Conservation (phyloP, 495 filamentous ascomycete species). For the Hypoxylon cercidicola region DNA sequence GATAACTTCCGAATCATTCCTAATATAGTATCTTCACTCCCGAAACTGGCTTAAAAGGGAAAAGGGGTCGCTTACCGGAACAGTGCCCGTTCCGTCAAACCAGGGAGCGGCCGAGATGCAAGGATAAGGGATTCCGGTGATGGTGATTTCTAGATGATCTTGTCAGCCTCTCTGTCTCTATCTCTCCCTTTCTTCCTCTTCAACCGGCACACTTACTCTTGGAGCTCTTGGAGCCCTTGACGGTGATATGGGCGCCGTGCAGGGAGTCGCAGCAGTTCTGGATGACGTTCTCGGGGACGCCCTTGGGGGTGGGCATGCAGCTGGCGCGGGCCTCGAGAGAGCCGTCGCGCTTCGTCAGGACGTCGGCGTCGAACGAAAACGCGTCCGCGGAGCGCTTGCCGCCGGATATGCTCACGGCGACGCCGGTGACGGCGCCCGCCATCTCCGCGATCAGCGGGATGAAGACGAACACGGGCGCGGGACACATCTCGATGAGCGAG, state of each 20-base stretch:
- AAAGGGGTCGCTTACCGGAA: not conserved
- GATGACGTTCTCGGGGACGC: not conserved
- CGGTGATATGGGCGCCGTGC: not conserved
- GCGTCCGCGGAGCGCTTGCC: not conserved
- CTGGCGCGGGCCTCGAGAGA: not conserved
- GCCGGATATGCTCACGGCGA: not conserved
- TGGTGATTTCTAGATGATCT: not conserved
- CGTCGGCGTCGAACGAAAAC: not conserved
- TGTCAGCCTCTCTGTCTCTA: not conserved
- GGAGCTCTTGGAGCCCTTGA: not conserved
- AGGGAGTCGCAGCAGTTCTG: not conserved
- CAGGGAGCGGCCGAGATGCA: not conserved
- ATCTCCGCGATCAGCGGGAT: not conserved
- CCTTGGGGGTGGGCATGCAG: not conserved
- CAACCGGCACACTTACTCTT: not conserved
- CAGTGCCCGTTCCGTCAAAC: not conserved
- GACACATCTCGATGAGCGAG: not conserved
- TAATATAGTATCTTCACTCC: too few species aligned
- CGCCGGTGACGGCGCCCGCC: not conserved
- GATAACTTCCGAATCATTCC: too few species aligned
- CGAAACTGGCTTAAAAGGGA: too few species aligned
- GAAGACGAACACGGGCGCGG: not conserved
- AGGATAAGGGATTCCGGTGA: slow-evolving; percentile 1
- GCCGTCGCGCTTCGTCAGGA: not conserved
- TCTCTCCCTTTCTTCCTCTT: too few species aligned